phyloP scores from a whole-genome alignment of 2,329 filamentous ascomycete genomes.

The Nannizziopsis barbatae region DNA sequence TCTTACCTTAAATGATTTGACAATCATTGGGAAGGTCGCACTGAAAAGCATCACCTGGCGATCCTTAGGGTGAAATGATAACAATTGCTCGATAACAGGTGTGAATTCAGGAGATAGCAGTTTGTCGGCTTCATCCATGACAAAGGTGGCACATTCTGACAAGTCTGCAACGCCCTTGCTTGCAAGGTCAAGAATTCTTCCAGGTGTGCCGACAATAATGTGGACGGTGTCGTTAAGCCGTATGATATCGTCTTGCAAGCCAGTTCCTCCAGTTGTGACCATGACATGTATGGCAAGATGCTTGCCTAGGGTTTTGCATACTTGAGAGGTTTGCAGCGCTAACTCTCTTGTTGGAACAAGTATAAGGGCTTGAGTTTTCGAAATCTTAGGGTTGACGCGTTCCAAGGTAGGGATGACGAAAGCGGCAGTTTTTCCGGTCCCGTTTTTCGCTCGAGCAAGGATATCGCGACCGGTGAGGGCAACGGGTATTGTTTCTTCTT shows the following conservation, averaged over 20 bases:
- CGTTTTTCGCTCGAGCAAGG: constrained; percentile 92
- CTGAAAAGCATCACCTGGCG: constrained; percentile 99
- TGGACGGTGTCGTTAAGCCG: constrained; percentile 89
- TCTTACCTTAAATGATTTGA: constrained; percentile 74
- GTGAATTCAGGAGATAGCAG: constrained; percentile 94
- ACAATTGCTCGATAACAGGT: constrained; percentile 87
- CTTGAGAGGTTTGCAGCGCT: constrained; percentile 95
- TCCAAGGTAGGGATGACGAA: constrained; percentile 94
- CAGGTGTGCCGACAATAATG: constrained; percentile 93
- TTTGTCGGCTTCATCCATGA: constrained; percentile 99
- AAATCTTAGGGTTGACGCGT: constrained; percentile 90
- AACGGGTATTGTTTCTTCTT: constrained; percentile 97
- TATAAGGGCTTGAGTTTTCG: constrained; percentile 92
- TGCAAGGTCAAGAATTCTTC: constrained; percentile 88
- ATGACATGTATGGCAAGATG: constrained; percentile 96
- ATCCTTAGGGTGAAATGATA: constrained; percentile 92
- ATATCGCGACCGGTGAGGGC: constrained; percentile 92
- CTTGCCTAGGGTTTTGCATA: constrained; percentile 97
- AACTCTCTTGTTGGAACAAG: constrained; percentile 94
- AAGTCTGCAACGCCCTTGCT: constrained; percentile 95
- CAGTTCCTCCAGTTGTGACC: constrained; percentile 96
- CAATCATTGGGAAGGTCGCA: constrained; percentile 91
- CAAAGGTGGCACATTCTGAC: constrained; percentile 91
- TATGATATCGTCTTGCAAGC: constrained; percentile 90
- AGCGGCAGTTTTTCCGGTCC: constrained; percentile 94